Base-by-base conservation (phyloP, 331 rosid species). In the Saraca asoca region DNA sequence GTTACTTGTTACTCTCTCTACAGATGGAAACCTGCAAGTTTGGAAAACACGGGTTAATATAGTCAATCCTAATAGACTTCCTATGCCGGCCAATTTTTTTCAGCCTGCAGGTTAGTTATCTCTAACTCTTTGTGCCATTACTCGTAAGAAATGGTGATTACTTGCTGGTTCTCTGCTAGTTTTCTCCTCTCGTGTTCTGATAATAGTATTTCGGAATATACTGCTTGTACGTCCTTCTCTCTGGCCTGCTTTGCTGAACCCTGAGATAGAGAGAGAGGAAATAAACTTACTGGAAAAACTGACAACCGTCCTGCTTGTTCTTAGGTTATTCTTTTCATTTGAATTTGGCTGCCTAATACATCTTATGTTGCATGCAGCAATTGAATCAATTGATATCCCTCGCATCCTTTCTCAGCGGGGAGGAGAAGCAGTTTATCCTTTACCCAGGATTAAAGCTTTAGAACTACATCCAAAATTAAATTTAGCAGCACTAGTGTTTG, bases 321-420 rank as follows among this genome's bases (percentile, higher is more conserved):
- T 58, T 43, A 33, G 69, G 35, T 12, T 43, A 31, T 56, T 66
- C 51, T 46, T 69, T 50, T 65, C 61, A 33, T 58, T 5, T 51
- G 39, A 57, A 60, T 2, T 20, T 33, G 35, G 35, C 70, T 79
- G 63, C 78, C 78, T 81, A 71, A 69, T 58, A 45, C 45, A 20
- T 71, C 61, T 64, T 60, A 71, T 51, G 67, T 74, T 62, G 51
- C 50, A 44, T 81, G 90, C 97, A 94, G 99, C 82, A 58, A 88
- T 94, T 81, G 96, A 90, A 83, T 67, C 95, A 59, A 76, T 94
- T 75, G 99, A 94, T 82, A 90, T 94, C 73, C 97, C 96, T 52
- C 96, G 84, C 75, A 79, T 94, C 85, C 97, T 94, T 75, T 94
- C 99, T 68, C 97, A 94, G 85, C 95, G 85, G 85, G 99, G 95